These are phyloP conservation scores for Cryptococcus deneoformans DNA, from an alignment of 1,284 basidiomycete genomes.

Conservation along the genomic window DNA sequence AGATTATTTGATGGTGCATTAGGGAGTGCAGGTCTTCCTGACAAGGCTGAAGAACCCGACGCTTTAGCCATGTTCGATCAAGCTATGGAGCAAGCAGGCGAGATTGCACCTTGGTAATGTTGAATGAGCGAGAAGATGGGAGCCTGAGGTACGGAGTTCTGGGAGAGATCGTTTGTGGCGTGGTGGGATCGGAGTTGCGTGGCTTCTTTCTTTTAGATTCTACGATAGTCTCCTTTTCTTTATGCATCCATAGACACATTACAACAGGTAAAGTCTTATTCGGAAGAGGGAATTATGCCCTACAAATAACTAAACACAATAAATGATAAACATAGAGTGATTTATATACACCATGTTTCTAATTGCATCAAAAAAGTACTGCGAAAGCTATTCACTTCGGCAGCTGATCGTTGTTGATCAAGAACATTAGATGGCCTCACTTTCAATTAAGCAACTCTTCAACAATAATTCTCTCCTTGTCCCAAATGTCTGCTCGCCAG, in stretches of 20 bases:
- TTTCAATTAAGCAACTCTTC: constrained; percentile 18
- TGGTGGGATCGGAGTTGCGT: too few relatives aligned
- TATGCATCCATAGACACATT: background rate
- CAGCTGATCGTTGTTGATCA: too few relatives aligned
- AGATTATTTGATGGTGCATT: constrained; percentile 36
- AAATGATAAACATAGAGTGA: background rate
- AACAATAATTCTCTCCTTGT: constrained; percentile 28
- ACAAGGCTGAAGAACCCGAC: constrained; percentile 1
- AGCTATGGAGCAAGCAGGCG: constrained; percentile 26
- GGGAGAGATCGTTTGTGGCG: background rate
- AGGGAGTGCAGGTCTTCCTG: constrained; percentile 16
- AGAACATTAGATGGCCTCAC: too few relatives aligned
- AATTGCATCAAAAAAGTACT: background rate
- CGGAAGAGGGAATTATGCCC: too few relatives aligned
- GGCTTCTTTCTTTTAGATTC: too few relatives aligned
- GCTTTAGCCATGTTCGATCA: constrained; percentile 18
- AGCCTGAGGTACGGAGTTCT: too few relatives aligned
- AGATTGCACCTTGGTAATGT: constrained; percentile 13
- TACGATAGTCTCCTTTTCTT: too few relatives aligned
- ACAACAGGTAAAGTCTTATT: too few relatives aligned
- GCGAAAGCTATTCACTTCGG: background rate
- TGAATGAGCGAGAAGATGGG: background rate
- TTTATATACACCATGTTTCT: background rate
- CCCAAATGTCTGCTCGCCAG: constrained; percentile 30
- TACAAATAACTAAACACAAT: background rate